A percentile compares a stretch with the other conserved stretches of the same genome.
Evolutionary conservation across 2,329 filamentous ascomycete species (phyloP).

Genomic region (Colletotrichum sp.): DNA sequence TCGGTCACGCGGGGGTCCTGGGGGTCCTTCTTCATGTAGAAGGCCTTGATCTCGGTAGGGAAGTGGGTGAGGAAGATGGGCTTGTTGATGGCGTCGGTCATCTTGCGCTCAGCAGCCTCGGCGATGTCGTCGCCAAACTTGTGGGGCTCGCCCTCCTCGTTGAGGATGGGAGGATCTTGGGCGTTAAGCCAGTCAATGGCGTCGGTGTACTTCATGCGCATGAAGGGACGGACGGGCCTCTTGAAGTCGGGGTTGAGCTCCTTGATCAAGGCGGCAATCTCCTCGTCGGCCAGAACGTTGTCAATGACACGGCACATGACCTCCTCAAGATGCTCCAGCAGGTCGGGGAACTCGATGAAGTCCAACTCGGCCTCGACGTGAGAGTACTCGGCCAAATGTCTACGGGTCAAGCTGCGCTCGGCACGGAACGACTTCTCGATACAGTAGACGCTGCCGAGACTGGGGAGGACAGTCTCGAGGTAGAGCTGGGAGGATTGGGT

Average conservation of each 20-base stretch:
- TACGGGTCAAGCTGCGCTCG: slow-evolving; percentile 92
- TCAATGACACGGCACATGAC: slow-evolving; percentile 88
- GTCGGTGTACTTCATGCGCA: slow-evolving; percentile 93
- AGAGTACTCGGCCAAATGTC: slow-evolving; percentile 95
- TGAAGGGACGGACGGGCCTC: slow-evolving; percentile 83
- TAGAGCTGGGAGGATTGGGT: slow-evolving; percentile 98
- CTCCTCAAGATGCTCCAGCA: slow-evolving; percentile 85
- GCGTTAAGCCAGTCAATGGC: slow-evolving; percentile 94
- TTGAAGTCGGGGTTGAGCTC: slow-evolving; percentile 91
- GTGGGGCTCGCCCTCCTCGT: slow-evolving; percentile 91
- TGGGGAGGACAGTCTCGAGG: slow-evolving; percentile 91
- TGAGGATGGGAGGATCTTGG: slow-evolving; percentile 79
- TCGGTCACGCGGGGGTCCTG: slow-evolving; percentile 86
- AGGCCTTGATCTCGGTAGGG: slow-evolving; percentile 96
- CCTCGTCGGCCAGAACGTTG: slow-evolving; percentile 74
- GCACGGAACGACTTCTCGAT: slow-evolving; percentile 99
- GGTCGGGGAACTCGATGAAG: slow-evolving; percentile 91
- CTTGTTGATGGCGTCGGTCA: slow-evolving; percentile 96
- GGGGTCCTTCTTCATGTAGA: slow-evolving; percentile 95
- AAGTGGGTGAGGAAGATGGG: slow-evolving; percentile 98
- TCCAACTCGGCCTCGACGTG: slow-evolving; percentile 97
- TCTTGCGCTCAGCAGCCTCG: slow-evolving; percentile 92
- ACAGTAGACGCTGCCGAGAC: slow-evolving; percentile 94
- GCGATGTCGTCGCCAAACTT: slow-evolving; percentile 97
- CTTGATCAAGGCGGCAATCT: slow-evolving; percentile 75